Evolutionary conservation across 768 basidiomycete genomes (phyloP).

Genomic region (Gymnopilus dilepis): DNA sequence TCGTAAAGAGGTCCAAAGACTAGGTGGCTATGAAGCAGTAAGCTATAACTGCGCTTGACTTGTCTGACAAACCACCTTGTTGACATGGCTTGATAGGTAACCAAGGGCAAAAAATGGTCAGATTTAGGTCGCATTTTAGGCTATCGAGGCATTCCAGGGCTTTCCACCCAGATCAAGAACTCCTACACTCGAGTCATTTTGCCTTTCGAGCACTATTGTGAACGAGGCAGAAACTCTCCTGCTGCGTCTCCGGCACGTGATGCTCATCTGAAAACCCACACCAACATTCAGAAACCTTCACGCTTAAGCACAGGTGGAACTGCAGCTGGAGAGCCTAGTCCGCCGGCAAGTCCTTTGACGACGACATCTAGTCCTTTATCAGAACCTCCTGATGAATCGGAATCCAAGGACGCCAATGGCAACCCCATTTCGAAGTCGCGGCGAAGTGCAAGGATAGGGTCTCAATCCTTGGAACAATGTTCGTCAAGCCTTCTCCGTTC

Average conservation of each 20-base stretch:
- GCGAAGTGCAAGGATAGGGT: constrained; percentile 55
- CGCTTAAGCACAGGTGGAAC: constrained; percentile 44
- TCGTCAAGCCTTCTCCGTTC: constrained; percentile 25
- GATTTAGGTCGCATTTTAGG: constrained; percentile 84
- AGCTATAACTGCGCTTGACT: constrained; percentile 30
- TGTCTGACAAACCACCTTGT: constrained; percentile 17
- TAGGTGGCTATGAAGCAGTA: constrained; percentile 90
- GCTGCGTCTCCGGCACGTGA: constrained; percentile 53
- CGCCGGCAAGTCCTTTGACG: constrained; percentile 79
- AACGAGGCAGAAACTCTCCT: constrained; percentile 73
- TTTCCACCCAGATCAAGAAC: constrained; percentile 87
- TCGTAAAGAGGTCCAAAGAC: constrained; percentile 87
- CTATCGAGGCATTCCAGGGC: constrained; percentile 80
- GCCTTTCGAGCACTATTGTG: constrained; percentile 93
- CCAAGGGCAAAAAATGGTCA: constrained; percentile 84
- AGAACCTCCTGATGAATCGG: constrained; percentile 80
- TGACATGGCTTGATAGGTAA: constrained; percentile 59
- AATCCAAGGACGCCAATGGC: constrained; percentile 59
- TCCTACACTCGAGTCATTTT: constrained; percentile 91
- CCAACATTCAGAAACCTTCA: constrained; percentile 49
- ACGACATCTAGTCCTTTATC: constrained; percentile 78
- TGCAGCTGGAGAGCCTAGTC: constrained; percentile 53
- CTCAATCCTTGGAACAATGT: constrained; percentile 57
- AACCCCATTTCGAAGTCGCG: constrained; percentile 49
- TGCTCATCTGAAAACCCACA: constrained; percentile 56